Evolutionary conservation across 331 rosid genomes (phyloP).

Genomic region (Quercus phellos): DNA sequence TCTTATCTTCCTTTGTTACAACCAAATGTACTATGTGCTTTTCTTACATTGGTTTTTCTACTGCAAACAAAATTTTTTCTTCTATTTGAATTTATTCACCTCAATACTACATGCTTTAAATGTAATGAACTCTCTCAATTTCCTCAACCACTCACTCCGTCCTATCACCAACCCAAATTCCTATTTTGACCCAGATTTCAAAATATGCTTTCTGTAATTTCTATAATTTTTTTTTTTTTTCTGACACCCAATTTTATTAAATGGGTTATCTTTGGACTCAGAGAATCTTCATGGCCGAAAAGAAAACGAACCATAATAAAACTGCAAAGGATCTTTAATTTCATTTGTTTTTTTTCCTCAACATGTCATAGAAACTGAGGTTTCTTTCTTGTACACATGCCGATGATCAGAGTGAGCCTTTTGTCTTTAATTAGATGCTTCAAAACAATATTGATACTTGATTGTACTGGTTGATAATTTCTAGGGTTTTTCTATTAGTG

Average conservation of each 20-base stretch:
- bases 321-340: background rate
- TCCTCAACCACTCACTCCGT: constrained; percentile 33
- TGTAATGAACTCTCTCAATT: constrained; percentile 41
- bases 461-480: constrained; percentile 16
- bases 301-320: background rate
- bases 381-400: background rate
- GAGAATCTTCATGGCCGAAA: constrained; percentile 17
- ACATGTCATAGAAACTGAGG: background rate
- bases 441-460: background rate
- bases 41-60: background rate
- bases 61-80: constrained; percentile 8
- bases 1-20: constrained; percentile 2
- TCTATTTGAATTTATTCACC: constrained; percentile 15
- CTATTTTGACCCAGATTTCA: background rate
- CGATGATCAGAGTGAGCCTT: background rate
- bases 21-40: background rate
- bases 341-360: background rate
- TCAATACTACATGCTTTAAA: constrained; percentile 38
- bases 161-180: constrained; percentile 27
- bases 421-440: background rate
- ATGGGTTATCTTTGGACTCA: constrained; percentile 25
- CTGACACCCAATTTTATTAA: constrained; percentile 40
- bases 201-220: constrained; percentile 31
- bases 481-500: constrained; percentile 22
- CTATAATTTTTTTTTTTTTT: constrained; percentile 15